Percentiles rank a stretch among this genome's conserved stretches.
Evolutionary conservation across 164 flowering plant species (phyloP).

Genomic region (Macadamia tetraphylla): DNA sequence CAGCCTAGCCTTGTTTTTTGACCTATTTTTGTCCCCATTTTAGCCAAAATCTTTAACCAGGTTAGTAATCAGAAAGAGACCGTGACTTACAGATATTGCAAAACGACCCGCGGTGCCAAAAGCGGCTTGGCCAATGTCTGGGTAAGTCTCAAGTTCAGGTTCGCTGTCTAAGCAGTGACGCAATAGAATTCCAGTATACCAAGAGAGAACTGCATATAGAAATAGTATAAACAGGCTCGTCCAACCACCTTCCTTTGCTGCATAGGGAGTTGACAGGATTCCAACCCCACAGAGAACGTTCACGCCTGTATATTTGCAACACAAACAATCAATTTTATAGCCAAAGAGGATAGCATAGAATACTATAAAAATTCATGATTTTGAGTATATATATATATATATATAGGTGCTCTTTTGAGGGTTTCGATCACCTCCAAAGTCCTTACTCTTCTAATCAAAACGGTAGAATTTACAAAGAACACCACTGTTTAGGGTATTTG

Average conservation of each 20-base stretch:
- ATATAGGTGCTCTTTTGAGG: no score
- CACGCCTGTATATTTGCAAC: slow-evolving; percentile 31
- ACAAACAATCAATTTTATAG: background rate
- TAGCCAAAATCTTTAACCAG: no score
- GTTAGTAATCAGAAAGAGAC: no score
- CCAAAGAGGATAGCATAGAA: background rate
- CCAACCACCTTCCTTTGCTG: slow-evolving; percentile 95
- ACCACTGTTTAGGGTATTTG: no score
- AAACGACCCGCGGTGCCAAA: slow-evolving; percentile 78
- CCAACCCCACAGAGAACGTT: slow-evolving; percentile 98
- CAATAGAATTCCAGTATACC: slow-evolving; percentile 85
- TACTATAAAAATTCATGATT: no score
- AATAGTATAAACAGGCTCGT: slow-evolving; percentile 57
- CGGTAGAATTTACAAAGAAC: no score
- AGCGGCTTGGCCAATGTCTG: slow-evolving; percentile 99
- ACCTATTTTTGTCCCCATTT: no score
- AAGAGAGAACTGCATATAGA: slow-evolving; percentile 62
- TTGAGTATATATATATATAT: no score
- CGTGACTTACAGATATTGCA: slow-evolving; percentile 60
- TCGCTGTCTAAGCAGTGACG: slow-evolving; percentile 84
- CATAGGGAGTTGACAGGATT: slow-evolving; percentile 86
- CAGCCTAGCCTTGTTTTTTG: no score
- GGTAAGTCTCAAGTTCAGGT: slow-evolving; percentile 93
- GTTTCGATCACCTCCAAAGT: no score
- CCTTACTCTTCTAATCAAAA: no score